Evolutionary conservation across 768 basidiomycete genomes (phyloP), one percentile per base, ranked within the genome.

Genomic region (Russula sp.): DNA sequence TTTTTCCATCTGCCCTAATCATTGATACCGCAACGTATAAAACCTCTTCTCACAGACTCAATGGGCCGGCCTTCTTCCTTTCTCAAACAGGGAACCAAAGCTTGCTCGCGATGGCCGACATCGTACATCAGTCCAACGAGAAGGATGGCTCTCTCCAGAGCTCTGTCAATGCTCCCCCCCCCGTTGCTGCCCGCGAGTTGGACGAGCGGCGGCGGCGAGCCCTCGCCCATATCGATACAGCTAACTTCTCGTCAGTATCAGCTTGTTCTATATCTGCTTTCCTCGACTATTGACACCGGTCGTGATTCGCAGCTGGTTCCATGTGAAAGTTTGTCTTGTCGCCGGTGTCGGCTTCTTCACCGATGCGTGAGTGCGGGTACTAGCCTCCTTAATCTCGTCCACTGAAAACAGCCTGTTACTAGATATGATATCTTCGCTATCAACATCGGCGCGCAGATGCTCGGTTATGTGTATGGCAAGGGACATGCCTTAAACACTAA

Each of bases 311-410:
- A 77, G 76, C 1, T 79, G 76, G 74, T 82, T 81, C 72, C 82
- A 83, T 63, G 73, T 79, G 57, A 81, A 80, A 68, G 70, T 78
- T 20, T 69, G 66, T 58, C 25, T 70, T 38, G 75, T 78, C 43
- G 77, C 90, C 2, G 90, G 93, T 67, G 87, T 87, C 10, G 93
- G 93, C 32, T 94, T 95, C 80, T 95, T 93, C 78, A 93, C 93
- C 52, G 92, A 90, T 75, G 84, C 86, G 82, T 85, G 66, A 67
- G 81, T 73, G 0, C 8, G 22, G 9, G 5, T 41, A 5, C 5
- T 5, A 3, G 0, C 14, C 3, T 22, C 9, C 11, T 48, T n/a
- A 25, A 36, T 6, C 8, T 43, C n/a, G 11, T 16, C 48, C 32
- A 22, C n/a, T 25, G 25, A 41, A 35, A 9, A 36, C 5, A 7